phyloP scores from a whole-genome alignment of 495 filamentous ascomycete genomes.

The Neurospora sp. region DNA sequence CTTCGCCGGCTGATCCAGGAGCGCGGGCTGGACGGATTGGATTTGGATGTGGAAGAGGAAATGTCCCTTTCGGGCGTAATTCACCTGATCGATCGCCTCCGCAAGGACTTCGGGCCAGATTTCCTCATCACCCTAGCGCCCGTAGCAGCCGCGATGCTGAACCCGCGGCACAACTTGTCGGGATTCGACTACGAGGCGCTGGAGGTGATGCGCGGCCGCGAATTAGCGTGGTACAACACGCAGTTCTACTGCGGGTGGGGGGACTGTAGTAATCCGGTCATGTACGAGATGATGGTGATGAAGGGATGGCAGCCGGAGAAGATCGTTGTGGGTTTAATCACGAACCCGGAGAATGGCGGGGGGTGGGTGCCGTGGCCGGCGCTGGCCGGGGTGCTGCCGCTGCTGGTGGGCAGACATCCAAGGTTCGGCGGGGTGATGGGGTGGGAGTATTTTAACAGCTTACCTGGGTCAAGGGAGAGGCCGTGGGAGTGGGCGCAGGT shows the following conservation, averaged over 20 bases:
- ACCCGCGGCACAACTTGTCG: slow-evolving; percentile 48
- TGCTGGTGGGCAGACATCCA: slow-evolving; percentile 28
- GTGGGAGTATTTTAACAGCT: slow-evolving; percentile 78
- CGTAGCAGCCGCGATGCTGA: slow-evolving; percentile 59
- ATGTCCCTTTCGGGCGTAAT: slow-evolving; percentile 65
- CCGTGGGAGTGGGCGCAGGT: slow-evolving; percentile 61
- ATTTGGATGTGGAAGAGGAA: slow-evolving; percentile 75
- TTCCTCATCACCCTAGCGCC: slow-evolving; percentile 76
- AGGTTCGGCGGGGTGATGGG: slow-evolving; percentile 71
- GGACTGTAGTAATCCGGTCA: slow-evolving; percentile 42
- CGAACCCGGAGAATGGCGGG: slow-evolving; percentile 60
- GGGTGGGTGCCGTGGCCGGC: slow-evolving; percentile 31
- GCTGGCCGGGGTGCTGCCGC: slow-evolving; percentile 24
- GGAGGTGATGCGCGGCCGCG: slow-evolving; percentile 52
- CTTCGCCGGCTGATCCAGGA: slow-evolving; percentile 50
- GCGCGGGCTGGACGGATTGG: slow-evolving; percentile 59
- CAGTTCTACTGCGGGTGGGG: slow-evolving; percentile 90
- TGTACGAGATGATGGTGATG: slow-evolving; percentile 58
- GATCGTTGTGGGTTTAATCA: slow-evolving; percentile 65
- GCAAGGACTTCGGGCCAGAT: slow-evolving; percentile 55
- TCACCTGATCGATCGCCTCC: slow-evolving; percentile 65
- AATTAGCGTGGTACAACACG: slow-evolving; percentile 73
- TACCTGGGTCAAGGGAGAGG: slow-evolving; percentile 46
- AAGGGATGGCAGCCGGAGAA: slow-evolving; percentile 74
- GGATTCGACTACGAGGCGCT: slow-evolving; percentile 69